Percentiles rank a stretch among this genome's conserved stretches.
Conservation (phyloP, 495 filamentous ascomycete species). For the Penicillium macrosclerotiorum region DNA sequence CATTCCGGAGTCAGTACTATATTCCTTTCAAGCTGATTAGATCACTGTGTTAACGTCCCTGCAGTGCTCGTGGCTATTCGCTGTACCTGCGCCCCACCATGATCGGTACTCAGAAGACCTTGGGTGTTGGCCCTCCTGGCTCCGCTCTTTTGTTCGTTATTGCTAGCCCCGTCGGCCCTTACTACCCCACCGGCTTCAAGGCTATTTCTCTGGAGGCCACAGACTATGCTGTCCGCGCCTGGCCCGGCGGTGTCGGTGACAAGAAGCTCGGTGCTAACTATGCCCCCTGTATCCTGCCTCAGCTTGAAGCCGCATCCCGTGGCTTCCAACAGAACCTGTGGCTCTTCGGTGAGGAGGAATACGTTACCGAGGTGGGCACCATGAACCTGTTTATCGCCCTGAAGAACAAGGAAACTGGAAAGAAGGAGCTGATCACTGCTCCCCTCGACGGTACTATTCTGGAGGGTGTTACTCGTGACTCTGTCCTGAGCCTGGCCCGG, state of each 20-base stretch:
- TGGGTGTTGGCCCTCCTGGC: conserved; percentile 87
- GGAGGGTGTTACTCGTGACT: conserved; percentile 89
- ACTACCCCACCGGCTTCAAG: conserved; percentile 98
- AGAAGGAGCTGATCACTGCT: conserved; percentile 87
- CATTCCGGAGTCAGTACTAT: conserved; percentile 67
- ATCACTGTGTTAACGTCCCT: no score
- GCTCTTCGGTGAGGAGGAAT: conserved; percentile 93
- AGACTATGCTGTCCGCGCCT: conserved; percentile 91
- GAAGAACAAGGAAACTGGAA: conserved; percentile 75
- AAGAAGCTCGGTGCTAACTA: conserved; percentile 99
- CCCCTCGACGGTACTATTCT: conserved; percentile 97
- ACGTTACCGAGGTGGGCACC: conserved; percentile 92
- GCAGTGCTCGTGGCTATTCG: conserved; percentile 75
- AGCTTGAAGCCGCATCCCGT: conserved; percentile 80
- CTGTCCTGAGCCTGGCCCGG: conserved; percentile 74
- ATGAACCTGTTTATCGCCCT: conserved; percentile 95
- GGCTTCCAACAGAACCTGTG: conserved; percentile 98
- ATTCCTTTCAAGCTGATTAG: not conserved
- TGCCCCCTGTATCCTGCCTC: conserved; percentile 91
- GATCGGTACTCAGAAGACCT: conserved; percentile 92
- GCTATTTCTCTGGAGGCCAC: conserved; percentile 91
- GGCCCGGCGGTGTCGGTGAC: conserved; percentile 95
- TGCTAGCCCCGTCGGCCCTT: conserved; percentile 93
- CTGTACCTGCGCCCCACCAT: conserved; percentile 94
- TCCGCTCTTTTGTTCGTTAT: conserved; percentile 91